These are phyloP conservation scores for Wickerhamiella qilinensis DNA, from an alignment of 805 yeast genomes.

Conservation along the genomic window DNA sequence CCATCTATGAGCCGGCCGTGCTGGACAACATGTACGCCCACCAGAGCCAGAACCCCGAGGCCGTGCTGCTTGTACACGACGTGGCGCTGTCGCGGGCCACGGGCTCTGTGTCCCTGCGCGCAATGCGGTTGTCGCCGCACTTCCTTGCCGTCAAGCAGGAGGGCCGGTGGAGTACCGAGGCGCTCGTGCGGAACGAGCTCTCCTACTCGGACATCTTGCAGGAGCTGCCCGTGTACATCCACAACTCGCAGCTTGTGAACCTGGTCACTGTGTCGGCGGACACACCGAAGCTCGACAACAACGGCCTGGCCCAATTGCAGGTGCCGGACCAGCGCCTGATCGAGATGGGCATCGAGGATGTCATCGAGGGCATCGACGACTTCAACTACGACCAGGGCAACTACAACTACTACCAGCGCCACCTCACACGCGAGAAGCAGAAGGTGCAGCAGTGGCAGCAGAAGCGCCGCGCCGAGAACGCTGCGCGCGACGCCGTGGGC, in stretches of 20 bases:
- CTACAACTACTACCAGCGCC: slow-evolving; percentile 70
- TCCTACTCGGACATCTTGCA: slow-evolving; percentile 51
- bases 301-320: slow-evolving; percentile 24
- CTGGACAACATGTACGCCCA: slow-evolving; percentile 54
- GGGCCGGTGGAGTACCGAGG: slow-evolving; percentile 46
- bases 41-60: slow-evolving; percentile 38
- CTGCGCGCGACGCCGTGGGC: slow-evolving; percentile 40
- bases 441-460: slow-evolving; percentile 64
- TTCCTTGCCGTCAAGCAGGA: slow-evolving; percentile 36
- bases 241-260: slow-evolving; percentile 52
- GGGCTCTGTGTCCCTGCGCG: slow-evolving; percentile 48
- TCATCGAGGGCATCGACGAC: slow-evolving; percentile 55
- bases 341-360: slow-evolving; percentile 37
- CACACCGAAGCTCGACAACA: slow-evolving; percentile 1
- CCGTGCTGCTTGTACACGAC: slow-evolving; percentile 47
- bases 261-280: slow-evolving; percentile 27
- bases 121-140: slow-evolving; percentile 46
- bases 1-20: slow-evolving; percentile 42
- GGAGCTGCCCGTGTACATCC: slow-evolving; percentile 50
- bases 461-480: slow-evolving; percentile 49
- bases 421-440: slow-evolving; percentile 47
- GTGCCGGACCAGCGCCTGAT: slow-evolving; percentile 28
- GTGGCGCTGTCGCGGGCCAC: slow-evolving; percentile 40
- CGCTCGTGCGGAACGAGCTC: slow-evolving; percentile 41
- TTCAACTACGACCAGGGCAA: slow-evolving; percentile 65